Evolutionary conservation across 768 basidiomycete genomes (phyloP).

Genomic region (Mrakia hoshinonis): DNA sequence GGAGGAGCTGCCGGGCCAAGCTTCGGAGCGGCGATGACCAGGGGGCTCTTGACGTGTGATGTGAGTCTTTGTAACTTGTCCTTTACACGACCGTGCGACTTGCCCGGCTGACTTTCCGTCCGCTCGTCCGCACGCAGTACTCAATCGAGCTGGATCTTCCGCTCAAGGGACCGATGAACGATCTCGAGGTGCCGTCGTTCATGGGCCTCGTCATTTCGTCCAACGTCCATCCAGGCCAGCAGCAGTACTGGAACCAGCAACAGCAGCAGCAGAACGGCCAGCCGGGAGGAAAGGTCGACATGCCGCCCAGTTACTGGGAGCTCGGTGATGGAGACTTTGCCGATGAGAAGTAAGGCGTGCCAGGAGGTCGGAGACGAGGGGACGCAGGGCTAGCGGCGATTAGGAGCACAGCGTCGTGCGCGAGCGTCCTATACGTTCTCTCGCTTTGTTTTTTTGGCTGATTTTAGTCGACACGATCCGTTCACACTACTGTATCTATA

Average conservation of each 20-base stretch:
- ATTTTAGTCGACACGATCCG: no score
- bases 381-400: no score
- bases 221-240: not conserved
- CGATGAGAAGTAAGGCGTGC: no score
- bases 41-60: not conserved
- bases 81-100: not conserved
- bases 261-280: no score
- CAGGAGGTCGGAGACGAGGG: no score
- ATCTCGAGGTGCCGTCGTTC: not conserved
- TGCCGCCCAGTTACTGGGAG: no score
- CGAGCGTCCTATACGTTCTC: no score
- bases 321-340: no score
- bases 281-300: no score
- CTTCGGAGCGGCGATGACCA: not conserved
- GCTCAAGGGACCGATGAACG: not conserved
- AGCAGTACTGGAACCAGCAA: not conserved
- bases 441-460: no score
- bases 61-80: not conserved
- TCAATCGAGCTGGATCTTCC: not conserved
- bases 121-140: not conserved
- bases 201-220: not conserved
- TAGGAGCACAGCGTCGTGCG: no score
- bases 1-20: slow-evolving; percentile 1
- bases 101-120: not conserved
- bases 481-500: no score